Evolutionary conservation across 176 grass and related monocot species (phyloP).

Genomic region (Phoenix roebelenii): DNA sequence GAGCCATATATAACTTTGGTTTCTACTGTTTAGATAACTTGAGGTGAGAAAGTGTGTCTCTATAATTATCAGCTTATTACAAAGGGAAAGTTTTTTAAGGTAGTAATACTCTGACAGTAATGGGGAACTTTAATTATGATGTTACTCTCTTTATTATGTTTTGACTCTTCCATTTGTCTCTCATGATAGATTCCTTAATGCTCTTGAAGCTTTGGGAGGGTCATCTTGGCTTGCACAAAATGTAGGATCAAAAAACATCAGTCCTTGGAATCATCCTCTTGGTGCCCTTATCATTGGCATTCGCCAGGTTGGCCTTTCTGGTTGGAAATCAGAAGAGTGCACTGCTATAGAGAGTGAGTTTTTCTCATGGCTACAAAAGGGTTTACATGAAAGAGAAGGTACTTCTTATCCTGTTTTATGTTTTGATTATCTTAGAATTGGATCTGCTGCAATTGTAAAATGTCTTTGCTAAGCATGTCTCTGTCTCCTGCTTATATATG

Average conservation of each 20-base stretch:
- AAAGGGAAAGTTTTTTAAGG: too few species aligned
- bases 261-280: conserved; percentile 52
- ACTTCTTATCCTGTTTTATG: conserved; percentile 13
- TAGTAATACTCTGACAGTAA: too few species aligned
- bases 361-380: conserved; percentile 68
- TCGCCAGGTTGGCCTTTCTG: conserved; percentile 67
- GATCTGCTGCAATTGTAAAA: too few species aligned
- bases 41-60: too few species aligned
- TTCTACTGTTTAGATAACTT: too few species aligned
- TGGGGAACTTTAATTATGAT: too few species aligned
- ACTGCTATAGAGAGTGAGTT: conserved; percentile 73
- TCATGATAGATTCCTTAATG: conserved; percentile 56
- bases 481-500: conserved; percentile 22
- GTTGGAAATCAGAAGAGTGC: conserved; percentile 82
- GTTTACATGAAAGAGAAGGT: conserved; percentile 81
- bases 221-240: conserved; percentile 51
- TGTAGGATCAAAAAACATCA: conserved; percentile 43
- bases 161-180: conserved; percentile 9
- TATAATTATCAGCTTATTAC: too few species aligned
- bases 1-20: too few species aligned
- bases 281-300: conserved; percentile 71
- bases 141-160: neutral
- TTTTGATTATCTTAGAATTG: too few species aligned
- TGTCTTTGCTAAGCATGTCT: neutral
- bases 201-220: conserved; percentile 67